Percentiles rank a stretch among this genome's conserved stretches.
These are phyloP conservation scores for Tagetes erecta DNA, from an alignment of 129 eudicot species.

Conservation along the genomic window DNA sequence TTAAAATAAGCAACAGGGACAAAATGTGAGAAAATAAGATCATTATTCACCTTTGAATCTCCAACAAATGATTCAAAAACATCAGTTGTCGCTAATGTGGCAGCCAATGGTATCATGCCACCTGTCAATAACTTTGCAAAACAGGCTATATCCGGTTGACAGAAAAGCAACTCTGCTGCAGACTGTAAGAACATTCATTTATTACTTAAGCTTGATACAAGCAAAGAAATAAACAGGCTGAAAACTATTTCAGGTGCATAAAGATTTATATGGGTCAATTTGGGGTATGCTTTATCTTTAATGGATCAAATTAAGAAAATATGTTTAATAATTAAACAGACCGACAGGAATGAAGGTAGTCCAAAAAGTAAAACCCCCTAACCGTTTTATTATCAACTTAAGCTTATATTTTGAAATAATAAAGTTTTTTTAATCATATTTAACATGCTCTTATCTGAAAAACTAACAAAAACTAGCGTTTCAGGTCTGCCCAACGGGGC, in stretches of 20 bases:
- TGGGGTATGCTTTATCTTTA: neutral
- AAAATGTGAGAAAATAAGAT: conserved; percentile 12
- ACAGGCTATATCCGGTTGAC: conserved; percentile 94
- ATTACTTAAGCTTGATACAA: conserved; percentile 3
- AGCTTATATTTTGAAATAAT: neutral
- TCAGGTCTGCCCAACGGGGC: neutral
- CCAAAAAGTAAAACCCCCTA: conserved; percentile 4
- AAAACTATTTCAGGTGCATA: neutral
- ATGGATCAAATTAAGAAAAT: neutral
- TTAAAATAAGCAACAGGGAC: neutral
- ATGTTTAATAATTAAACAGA: neutral
- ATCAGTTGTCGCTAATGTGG: conserved; percentile 77
- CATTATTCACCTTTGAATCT: conserved; percentile 72
- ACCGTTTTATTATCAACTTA: neutral
- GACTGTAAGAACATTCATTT: conserved; percentile 49
- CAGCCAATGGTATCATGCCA: conserved; percentile 90
- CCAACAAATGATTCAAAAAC: conserved; percentile 81
- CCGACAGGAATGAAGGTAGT: neutral
- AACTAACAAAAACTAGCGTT: neutral
- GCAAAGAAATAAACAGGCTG: neutral
- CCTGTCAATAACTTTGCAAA: conserved; percentile 97
- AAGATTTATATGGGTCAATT: neutral
- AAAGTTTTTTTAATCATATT: conserved; percentile 7
- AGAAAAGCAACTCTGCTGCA: conserved; percentile 79
- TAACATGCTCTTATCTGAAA: neutral